These are phyloP conservation scores for Trichomonas tenax DNA, from an alignment of 208 protist genomes.

Conservation along the genomic window DNA sequence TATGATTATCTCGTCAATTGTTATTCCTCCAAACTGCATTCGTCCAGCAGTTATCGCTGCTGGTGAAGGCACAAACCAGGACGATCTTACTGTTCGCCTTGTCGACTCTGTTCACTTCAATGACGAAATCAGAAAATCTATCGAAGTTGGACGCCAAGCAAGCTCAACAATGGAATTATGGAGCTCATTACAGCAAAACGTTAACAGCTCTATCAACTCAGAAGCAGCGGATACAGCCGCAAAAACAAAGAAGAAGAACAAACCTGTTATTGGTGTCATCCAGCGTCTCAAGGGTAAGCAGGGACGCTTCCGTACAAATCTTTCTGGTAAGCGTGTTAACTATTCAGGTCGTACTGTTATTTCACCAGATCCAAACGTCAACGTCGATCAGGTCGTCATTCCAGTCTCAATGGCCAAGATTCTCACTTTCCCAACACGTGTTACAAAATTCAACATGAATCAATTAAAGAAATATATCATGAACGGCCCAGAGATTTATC, in stretches of 20 bases:
- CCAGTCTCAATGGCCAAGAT: conserved; percentile 78
- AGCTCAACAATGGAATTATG: conserved; percentile 60
- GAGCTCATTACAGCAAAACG: conserved; percentile 80
- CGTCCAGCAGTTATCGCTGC: conserved; percentile 70
- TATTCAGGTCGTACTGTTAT: conserved; percentile 97
- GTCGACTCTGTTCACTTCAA: conserved; percentile 42
- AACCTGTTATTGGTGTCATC: conserved; percentile 56
- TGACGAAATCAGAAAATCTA: background rate
- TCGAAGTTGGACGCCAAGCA: background rate
- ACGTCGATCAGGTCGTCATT: conserved; percentile 73
- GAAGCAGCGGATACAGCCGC: conserved; percentile 46
- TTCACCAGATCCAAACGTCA: conserved; percentile 94
- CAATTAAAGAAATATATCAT: conserved; percentile 64
- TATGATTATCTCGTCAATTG: conserved; percentile 70
- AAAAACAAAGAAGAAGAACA: background rate
- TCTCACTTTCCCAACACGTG: conserved; percentile 85
- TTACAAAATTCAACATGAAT: conserved; percentile 76
- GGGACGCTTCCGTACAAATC: conserved; percentile 90
- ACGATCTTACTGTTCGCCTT: conserved; percentile 82
- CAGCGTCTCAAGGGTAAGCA: conserved; percentile 97
- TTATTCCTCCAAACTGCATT: conserved; percentile 86
- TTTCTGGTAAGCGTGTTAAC: conserved; percentile 97
- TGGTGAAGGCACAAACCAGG: conserved; percentile 69
- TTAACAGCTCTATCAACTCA: conserved; percentile 57
- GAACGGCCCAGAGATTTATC: conserved; percentile 83